Evolutionary conservation across 805 yeast genomes (phyloP).

Genomic region (Starmerella khaoyaiensis): DNA sequence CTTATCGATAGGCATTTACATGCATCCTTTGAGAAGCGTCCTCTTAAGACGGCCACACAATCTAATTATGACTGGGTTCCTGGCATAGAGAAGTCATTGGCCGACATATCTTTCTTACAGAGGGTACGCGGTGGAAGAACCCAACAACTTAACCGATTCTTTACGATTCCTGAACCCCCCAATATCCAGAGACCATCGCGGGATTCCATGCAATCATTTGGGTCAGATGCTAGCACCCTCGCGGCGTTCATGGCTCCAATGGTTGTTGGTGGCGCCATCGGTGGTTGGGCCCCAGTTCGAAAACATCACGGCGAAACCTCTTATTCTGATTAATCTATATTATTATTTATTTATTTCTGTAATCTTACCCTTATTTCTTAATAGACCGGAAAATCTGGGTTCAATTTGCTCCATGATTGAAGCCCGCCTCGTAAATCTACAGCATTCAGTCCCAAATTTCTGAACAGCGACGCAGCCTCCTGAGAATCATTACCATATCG

Average conservation of each 20-base stretch:
- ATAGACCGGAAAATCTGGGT: slow-evolving; percentile 50
- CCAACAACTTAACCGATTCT: slow-evolving; percentile 13
- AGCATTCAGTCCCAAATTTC: slow-evolving; percentile 40
- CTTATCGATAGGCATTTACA: slow-evolving; percentile 9
- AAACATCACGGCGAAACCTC: slow-evolving; percentile 1
- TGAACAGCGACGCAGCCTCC: slow-evolving; percentile 48
- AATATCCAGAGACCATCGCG: not conserved
- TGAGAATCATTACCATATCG: slow-evolving; percentile 88
- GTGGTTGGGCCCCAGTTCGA: slow-evolving; percentile 29
- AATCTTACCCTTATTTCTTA: slow-evolving; percentile 23
- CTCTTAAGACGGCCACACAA: slow-evolving; percentile 2
- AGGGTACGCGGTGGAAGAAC: slow-evolving; percentile 33
- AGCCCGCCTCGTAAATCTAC: slow-evolving; percentile 73
- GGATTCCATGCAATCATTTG: slow-evolving; percentile 12
- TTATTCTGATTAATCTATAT: not conserved
- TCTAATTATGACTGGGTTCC: slow-evolving; percentile 29
- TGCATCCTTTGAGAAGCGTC: too few relatives aligned
- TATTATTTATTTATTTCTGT: not conserved
- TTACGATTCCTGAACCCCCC: slow-evolving; percentile 3
- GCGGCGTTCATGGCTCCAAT: slow-evolving; percentile 37
- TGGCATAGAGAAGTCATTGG: slow-evolving; percentile 31
- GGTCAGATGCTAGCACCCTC: slow-evolving; percentile 15
- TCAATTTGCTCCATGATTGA: slow-evolving; percentile 52
- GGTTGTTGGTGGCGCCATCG: slow-evolving; percentile 45
- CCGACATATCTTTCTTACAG: slow-evolving; percentile 28